Percentiles rank a stretch among this genome's conserved stretches.
These are phyloP conservation scores for Penicillium sumatraense DNA, from an alignment of 2,329 filamentous ascomycete species.

Conservation along the genomic window DNA sequence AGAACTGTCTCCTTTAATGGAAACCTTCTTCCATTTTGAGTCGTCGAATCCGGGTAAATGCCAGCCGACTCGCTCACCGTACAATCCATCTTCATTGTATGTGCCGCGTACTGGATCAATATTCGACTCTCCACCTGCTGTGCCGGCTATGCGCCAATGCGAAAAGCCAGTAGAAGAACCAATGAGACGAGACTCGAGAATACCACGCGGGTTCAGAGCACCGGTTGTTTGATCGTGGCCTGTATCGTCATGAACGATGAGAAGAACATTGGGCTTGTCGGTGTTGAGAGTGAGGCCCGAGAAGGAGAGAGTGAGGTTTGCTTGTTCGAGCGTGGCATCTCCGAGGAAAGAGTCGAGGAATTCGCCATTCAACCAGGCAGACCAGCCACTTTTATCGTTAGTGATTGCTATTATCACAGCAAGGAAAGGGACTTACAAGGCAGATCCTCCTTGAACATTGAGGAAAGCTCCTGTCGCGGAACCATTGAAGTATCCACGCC, in stretches of 20 bases:
- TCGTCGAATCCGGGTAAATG: constrained; percentile 63
- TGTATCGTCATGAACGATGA: constrained; percentile 64
- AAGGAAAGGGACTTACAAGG: constrained; percentile 40
- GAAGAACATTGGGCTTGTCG: constrained; percentile 60
- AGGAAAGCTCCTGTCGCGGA: constrained; percentile 47
- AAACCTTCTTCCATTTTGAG: constrained; percentile 44
- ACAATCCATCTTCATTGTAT: constrained; percentile 63
- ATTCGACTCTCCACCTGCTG: constrained; percentile 56
- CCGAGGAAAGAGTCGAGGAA: constrained; percentile 63
- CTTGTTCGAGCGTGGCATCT: constrained; percentile 21
- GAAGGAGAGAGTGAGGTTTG: constrained; percentile 53
- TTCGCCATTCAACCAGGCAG: constrained; percentile 61
- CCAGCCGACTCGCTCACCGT: constrained; percentile 62
- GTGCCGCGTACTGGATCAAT: constrained; percentile 62
- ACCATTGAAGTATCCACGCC: constrained; percentile 50
- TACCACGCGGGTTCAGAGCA: constrained; percentile 36
- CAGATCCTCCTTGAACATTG: constrained; percentile 58
- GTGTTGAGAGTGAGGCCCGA: constrained; percentile 51
- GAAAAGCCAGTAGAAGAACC: constrained; percentile 55
- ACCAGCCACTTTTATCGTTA: constrained; percentile 53
- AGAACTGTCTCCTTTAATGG: constrained; percentile 1
- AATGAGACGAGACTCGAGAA: constrained; percentile 53
- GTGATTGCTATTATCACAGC: background rate
- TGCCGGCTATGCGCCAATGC: constrained; percentile 63
- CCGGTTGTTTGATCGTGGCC: constrained; percentile 36